These are phyloP conservation scores for Linnemannia elongata DNA, from an alignment of 192 early-diverging fungal species.

Conservation along the genomic window DNA sequence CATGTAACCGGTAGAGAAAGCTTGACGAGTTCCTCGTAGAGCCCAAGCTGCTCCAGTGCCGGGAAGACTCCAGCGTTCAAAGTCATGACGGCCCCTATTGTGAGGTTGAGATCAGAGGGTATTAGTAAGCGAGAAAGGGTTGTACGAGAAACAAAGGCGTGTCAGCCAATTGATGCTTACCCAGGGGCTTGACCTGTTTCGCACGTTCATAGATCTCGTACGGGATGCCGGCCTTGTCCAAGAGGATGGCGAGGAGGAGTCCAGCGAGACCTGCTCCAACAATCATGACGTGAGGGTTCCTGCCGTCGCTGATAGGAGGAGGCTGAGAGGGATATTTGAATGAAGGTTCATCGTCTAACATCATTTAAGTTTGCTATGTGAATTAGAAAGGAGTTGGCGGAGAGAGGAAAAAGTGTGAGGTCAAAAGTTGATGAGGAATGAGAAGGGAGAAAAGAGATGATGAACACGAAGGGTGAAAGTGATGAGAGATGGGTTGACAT, in stretches of 20 bases:
- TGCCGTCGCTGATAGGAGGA: conserved; percentile 13
- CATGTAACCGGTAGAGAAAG: neutral
- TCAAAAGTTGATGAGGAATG: neutral
- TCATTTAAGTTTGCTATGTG: neutral
- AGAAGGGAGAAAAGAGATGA: neutral
- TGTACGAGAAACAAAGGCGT: no score
- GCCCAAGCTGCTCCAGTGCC: conserved; percentile 2
- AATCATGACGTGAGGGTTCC: conserved; percentile 27
- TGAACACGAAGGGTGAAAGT: neutral
- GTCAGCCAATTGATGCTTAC: neutral
- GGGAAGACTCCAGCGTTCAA: neutral
- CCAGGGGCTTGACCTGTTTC: conserved; percentile 10
- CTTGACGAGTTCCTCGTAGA: conserved; percentile 1
- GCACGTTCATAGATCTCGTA: conserved; percentile 34
- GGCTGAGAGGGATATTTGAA: neutral
- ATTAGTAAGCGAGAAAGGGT: neutral
- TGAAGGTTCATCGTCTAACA: neutral
- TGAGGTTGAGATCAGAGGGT: no score
- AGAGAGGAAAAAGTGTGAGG: neutral
- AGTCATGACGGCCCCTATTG: conserved; percentile 12
- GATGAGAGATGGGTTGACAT: no score
- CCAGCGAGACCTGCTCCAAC: conserved; percentile 34
- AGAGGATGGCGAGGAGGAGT: conserved; percentile 18
- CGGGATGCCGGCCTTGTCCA: conserved; percentile 11
- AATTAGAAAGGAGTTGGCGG: neutral